These are phyloP conservation scores for Trichoderma gracile DNA, from an alignment of 2,329 filamentous ascomycete genomes.

Conservation along the genomic window DNA sequence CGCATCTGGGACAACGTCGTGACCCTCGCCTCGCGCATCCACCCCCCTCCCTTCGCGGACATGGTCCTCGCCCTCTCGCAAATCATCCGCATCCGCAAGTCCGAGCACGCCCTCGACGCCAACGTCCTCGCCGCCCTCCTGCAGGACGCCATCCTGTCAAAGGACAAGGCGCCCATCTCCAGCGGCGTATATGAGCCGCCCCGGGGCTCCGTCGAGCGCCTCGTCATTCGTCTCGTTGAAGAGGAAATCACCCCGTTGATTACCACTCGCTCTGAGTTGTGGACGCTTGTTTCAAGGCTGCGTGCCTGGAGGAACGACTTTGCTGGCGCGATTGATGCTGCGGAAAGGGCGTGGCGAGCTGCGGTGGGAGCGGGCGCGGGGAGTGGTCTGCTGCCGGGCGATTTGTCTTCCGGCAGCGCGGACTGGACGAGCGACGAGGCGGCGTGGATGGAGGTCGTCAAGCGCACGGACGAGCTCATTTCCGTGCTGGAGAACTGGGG, in stretches of 20 bases:
- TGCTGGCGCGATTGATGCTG: slow-evolving; percentile 71
- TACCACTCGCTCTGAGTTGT: slow-evolving; percentile 74
- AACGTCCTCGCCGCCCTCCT: slow-evolving; percentile 72
- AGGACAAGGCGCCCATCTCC: slow-evolving; percentile 35
- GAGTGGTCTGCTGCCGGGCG: slow-evolving; percentile 47
- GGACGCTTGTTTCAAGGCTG: slow-evolving; percentile 71
- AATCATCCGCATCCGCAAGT: slow-evolving; percentile 73
- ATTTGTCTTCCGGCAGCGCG: slow-evolving; percentile 25
- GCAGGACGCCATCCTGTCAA: slow-evolving; percentile 63
- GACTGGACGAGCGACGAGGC: slow-evolving; percentile 55
- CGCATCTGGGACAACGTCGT: slow-evolving; percentile 97
- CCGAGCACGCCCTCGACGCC: slow-evolving; percentile 76
- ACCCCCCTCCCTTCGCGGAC: slow-evolving; percentile 72
- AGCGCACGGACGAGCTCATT: slow-evolving; percentile 77
- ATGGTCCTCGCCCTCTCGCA: slow-evolving; percentile 73
- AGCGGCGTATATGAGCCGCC: slow-evolving; percentile 41
- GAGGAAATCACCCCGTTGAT: slow-evolving; percentile 77
- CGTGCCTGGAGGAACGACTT: slow-evolving; percentile 73
- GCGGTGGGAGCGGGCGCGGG: slow-evolving; percentile 52
- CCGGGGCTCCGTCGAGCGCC: slow-evolving; percentile 60
- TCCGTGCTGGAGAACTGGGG: slow-evolving; percentile 82
- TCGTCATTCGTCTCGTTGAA: slow-evolving; percentile 73
- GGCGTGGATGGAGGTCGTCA: slow-evolving; percentile 72
- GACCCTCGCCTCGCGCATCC: slow-evolving; percentile 76
- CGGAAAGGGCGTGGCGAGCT: slow-evolving; percentile 88